Evolutionary conservation across 352 stramenopile species (phyloP), one percentile per base, ranked within the genome.

Genomic region (Pilasporangium apinafurcum): DNA sequence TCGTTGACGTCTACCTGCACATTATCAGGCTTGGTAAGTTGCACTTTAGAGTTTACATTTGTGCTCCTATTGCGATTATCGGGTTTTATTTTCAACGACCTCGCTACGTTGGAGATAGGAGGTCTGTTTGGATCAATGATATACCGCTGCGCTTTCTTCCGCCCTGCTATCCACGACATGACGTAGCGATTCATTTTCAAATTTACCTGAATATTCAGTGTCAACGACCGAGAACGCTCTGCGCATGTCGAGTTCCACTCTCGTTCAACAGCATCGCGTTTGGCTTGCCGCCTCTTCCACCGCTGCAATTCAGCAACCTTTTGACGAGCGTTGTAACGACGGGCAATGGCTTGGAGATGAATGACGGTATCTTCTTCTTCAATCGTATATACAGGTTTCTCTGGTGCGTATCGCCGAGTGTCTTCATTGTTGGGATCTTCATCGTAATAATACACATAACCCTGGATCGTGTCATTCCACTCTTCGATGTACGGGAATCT

Each of bases 301-400:
- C 72, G 65, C 28, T 66, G 51, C 2, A 65, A 43, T 17, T 58
- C 44, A 0, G 56, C 20, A 1, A 70, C n/a, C 30, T 59, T 56
- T 1, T 51, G 25, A 4, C 73, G 65, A 20, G 66, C 64, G 3
- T 86, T 44, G 35, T 65, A 82, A 0, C 62, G 41, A 8, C 75
- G 68, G 7, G 40, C 63, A 2, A 60, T 35, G 0, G 56, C 43
- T 52, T 88, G 75, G 14, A 86, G 76, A 16, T 37, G 26, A 14
- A 83, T 46, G 12, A 40, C 46, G 0, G 59, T 67, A 24, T 83
- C 66, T 28, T 88, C 75, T 48, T 91, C 73, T 4, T 68, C 63
- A 16, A 86, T 53, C 24, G 63, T 66, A 53, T 91, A 88, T n/a
- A 64, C 62, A 0, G 73, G 68, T 12, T 79, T 73, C 8, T 77